Conservation (phyloP, 139 green algal species). For the Raphidocelis subcapitata region DNA sequence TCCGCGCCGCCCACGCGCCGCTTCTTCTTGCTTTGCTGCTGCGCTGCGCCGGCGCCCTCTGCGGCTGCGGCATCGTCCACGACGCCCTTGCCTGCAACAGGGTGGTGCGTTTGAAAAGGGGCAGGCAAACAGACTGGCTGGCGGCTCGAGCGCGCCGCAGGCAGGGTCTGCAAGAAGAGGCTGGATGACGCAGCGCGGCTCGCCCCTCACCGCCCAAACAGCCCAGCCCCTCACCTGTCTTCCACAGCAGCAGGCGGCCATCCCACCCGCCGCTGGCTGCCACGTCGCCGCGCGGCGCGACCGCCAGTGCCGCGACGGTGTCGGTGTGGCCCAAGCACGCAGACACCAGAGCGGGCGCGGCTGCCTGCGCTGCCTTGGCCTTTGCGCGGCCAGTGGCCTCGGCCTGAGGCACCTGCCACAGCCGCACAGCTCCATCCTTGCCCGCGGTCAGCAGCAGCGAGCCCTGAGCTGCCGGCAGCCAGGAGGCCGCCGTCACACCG, state of each 20-base stretch:
- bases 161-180: too few relatives aligned
- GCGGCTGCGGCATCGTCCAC: constrained; percentile 1
- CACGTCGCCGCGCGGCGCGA: constrained; percentile 33
- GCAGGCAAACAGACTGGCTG: too few relatives aligned
- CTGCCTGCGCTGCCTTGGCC: constrained; percentile 11
- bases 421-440: constrained; percentile 50
- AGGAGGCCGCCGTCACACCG: constrained; percentile 28
- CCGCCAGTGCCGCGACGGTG: constrained; percentile 52
- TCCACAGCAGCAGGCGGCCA: constrained; percentile 64
- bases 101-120: constrained; percentile 15
- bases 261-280: constrained; percentile 74
- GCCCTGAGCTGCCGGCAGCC: constrained; percentile 20
- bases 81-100: constrained; percentile 1
- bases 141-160: too few relatives aligned
- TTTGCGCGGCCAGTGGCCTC: too few relatives aligned
- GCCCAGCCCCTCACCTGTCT: too few relatives aligned
- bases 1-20: constrained; percentile 20
- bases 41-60: constrained; percentile 29
- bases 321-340: constrained; percentile 62
- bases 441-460: constrained; percentile 55
- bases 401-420: constrained; percentile 42
- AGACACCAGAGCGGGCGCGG: constrained; percentile 25
- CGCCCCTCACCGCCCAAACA: too few relatives aligned
- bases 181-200: too few relatives aligned
- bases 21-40: constrained; percentile 46